These are phyloP conservation scores for Naganishia onofrii DNA, from an alignment of 768 basidiomycete genomes.

Conservation along the genomic window DNA sequence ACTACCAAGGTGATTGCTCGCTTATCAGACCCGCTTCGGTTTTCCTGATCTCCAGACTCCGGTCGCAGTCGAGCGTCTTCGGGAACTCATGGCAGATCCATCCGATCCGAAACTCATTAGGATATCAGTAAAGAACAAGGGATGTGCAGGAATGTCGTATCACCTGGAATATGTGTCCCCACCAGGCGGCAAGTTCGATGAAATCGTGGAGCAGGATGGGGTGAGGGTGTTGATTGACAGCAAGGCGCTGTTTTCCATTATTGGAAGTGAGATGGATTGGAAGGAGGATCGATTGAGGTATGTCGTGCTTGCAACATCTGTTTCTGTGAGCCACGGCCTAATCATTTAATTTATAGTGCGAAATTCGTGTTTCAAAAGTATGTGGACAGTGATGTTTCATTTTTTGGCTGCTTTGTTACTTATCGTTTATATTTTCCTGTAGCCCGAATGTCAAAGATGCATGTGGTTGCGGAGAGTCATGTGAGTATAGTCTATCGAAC, in stretches of 20 bases:
- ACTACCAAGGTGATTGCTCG: not conserved
- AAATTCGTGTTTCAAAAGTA: slow-evolving; percentile 42
- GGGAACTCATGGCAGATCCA: slow-evolving; percentile 67
- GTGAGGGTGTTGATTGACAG: slow-evolving; percentile 91
- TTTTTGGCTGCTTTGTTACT: not conserved
- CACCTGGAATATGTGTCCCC: slow-evolving; percentile 83
- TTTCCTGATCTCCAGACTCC: slow-evolving; percentile 62
- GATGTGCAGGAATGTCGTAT: slow-evolving; percentile 86
- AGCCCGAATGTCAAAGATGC: slow-evolving; percentile 94
- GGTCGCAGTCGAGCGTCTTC: slow-evolving; percentile 69
- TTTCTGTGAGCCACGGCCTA: not conserved
- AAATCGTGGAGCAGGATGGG: slow-evolving; percentile 92
- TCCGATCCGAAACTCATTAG: slow-evolving; percentile 81
- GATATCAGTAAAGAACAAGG: slow-evolving; percentile 94
- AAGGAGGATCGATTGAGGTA: slow-evolving; percentile 74
- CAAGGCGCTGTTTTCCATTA: slow-evolving; percentile 95
- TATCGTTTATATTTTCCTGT: slow-evolving; percentile 66
- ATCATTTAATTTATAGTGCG: slow-evolving; percentile 24
- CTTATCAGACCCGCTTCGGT: not conserved
- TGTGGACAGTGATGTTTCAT: slow-evolving; percentile 1
- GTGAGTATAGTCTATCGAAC: slow-evolving; percentile 57
- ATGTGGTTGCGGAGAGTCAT: slow-evolving; percentile 92
- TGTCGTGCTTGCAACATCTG: not conserved
- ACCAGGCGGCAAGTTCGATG: slow-evolving; percentile 82
- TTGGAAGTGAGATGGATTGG: slow-evolving; percentile 99